A percentile compares a stretch with the other conserved stretches of the same genome.
Conservation (phyloP, 2,329 filamentous ascomycete species). For the Xylariaceae sp. region DNA sequence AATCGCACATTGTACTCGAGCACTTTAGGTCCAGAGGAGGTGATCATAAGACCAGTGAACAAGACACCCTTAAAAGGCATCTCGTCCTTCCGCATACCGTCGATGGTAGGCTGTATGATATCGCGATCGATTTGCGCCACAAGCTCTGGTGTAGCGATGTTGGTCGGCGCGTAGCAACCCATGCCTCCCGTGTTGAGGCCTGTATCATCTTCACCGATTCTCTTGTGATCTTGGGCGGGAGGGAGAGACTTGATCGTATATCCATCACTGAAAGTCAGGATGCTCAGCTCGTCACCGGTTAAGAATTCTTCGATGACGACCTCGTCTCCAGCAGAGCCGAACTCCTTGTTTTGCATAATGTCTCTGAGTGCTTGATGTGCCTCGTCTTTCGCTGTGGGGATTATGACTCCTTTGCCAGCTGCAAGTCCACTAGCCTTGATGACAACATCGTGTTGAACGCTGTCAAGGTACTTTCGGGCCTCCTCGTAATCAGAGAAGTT, state of each 20-base stretch:
- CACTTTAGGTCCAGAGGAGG: constrained; percentile 71
- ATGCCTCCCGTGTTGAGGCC: constrained; percentile 97
- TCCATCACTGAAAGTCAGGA: constrained; percentile 91
- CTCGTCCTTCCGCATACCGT: constrained; percentile 84
- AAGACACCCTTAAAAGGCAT: constrained; percentile 76
- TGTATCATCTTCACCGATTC: constrained; percentile 86
- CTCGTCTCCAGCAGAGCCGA: constrained; percentile 84
- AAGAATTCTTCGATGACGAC: constrained; percentile 97
- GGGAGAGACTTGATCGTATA: constrained; percentile 83
- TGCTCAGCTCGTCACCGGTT: constrained; percentile 88
- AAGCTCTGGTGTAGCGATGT: constrained; percentile 76
- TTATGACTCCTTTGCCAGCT: constrained; percentile 94
- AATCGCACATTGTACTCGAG: constrained; percentile 84
- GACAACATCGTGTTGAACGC: constrained; percentile 75
- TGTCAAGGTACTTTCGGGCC: constrained; percentile 77
- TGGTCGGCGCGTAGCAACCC: constrained; percentile 96
- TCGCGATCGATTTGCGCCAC: constrained; percentile 79
- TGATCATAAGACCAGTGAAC: constrained; percentile 87
- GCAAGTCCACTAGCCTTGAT: constrained; percentile 95
- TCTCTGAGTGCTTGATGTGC: constrained; percentile 81
- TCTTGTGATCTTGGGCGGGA: constrained; percentile 95
- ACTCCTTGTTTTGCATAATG: constrained; percentile 89
- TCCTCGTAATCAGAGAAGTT: constrained; percentile 83
- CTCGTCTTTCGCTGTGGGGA: constrained; percentile 82
- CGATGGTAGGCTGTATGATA: constrained; percentile 87